These are phyloP conservation scores for Monilinia fructigena DNA, from an alignment of 2,329 filamentous ascomycete genomes.

Conservation along the genomic window DNA sequence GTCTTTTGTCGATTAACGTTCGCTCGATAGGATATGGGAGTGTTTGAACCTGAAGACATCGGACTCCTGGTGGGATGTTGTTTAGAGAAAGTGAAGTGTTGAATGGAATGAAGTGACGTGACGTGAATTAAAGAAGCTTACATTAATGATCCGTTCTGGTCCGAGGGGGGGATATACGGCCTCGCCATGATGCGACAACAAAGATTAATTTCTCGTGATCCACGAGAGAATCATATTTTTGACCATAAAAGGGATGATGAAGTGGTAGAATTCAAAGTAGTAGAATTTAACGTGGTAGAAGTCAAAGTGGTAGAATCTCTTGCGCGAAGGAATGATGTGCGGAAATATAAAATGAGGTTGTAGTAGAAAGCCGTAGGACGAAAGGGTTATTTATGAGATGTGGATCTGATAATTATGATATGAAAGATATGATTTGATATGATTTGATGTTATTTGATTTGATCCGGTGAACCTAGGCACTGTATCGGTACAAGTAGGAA, in stretches of 20 bases:
- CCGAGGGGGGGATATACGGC: conserved; percentile 34
- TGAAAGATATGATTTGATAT: neutral
- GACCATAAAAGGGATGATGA: conserved; percentile 11
- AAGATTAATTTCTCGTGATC: conserved; percentile 22
- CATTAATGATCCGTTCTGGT: conserved; percentile 22
- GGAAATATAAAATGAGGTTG: neutral
- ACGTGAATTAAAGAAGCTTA: neutral
- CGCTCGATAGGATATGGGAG: conserved; percentile 60
- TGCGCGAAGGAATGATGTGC: neutral
- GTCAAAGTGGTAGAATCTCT: neutral
- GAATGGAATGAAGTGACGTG: neutral
- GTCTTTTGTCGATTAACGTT: conserved; percentile 90
- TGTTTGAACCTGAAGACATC: conserved; percentile 25
- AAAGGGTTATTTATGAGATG: neutral
- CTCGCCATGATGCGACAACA: conserved; percentile 36
- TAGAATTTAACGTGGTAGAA: neutral
- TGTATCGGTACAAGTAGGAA: too few species aligned
- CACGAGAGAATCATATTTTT: conserved; percentile 20
- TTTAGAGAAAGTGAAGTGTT: conserved; percentile 14
- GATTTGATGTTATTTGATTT: neutral
- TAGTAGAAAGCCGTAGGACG: too few species aligned
- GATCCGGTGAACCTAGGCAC: neutral
- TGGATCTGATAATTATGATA: too few species aligned
- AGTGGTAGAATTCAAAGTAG: neutral
- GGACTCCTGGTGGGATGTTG: conserved; percentile 29